These are phyloP conservation scores for Phlyctochytrium arcticum DNA, from an alignment of 192 early-diverging fungal genomes.

Conservation along the genomic window DNA sequence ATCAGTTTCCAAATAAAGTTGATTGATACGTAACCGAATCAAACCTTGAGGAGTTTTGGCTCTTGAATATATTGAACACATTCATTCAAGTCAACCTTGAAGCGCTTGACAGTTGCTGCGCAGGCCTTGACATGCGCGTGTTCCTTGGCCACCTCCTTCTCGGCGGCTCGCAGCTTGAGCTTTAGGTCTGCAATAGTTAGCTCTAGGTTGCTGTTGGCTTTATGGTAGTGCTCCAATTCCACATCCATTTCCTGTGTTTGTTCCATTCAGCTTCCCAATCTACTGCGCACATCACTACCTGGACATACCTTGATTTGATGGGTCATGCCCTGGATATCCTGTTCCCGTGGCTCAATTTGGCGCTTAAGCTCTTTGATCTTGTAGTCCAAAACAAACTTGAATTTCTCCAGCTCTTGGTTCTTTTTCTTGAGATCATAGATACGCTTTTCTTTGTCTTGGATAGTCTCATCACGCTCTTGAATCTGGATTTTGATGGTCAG, in stretches of 20 bases:
- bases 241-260: conserved; percentile 52
- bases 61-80: conserved; percentile 55
- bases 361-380: conserved; percentile 63
- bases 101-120: conserved; percentile 40
- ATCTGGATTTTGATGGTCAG: no score
- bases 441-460: conserved; percentile 61
- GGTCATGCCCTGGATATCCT: conserved; percentile 57
- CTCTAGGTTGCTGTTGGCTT: conserved; percentile 51
- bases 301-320: conserved; percentile 57
- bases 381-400: conserved; percentile 67
- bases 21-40: no score
- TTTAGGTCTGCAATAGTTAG: conserved; percentile 54
- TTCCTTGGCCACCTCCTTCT: conserved; percentile 54
- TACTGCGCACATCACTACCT: neutral
- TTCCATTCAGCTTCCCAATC: neutral
- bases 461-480: conserved; percentile 60
- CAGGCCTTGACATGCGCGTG: conserved; percentile 32
- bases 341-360: conserved; percentile 60
- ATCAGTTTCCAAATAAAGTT: neutral
- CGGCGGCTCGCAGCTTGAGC: conserved; percentile 52
- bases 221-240: conserved; percentile 57
- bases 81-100: conserved; percentile 57
- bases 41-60: conserved; percentile 58
- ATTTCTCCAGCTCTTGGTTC: conserved; percentile 67
- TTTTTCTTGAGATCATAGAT: conserved; percentile 67